phyloP scores from a whole-genome alignment of 148 eudicot genomes.

The Fagopyrum tataricum region DNA sequence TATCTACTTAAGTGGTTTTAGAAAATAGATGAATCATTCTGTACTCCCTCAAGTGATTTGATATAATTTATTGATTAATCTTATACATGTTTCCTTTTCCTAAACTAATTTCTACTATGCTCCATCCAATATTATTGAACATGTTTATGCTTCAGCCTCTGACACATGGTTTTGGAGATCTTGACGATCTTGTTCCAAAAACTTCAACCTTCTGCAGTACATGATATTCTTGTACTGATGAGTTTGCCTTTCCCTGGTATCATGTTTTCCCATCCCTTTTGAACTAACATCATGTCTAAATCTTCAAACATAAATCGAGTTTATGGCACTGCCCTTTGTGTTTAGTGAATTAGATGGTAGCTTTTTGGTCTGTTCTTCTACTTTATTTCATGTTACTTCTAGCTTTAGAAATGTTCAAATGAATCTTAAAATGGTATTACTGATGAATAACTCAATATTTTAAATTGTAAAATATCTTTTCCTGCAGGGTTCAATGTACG shows the following conservation, averaged over 20 bases:
- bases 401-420: neutral
- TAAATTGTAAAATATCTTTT: neutral
- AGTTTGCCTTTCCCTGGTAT: neutral
- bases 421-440: neutral
- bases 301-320: neutral
- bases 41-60: neutral
- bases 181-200: neutral
- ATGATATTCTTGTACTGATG: neutral
- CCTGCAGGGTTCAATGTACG: slow-evolving; percentile 51
- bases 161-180: neutral
- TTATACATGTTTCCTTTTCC: neutral
- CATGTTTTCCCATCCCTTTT: neutral
- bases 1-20: no score
- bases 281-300: neutral
- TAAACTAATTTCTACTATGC: neutral
- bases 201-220: neutral
- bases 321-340: neutral
- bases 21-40: no score
- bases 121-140: neutral
- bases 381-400: neutral
- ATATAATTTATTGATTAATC: no score
- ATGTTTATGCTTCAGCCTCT: neutral
- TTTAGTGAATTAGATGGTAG: neutral
- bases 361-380: neutral
- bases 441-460: neutral